phyloP scores from a whole-genome alignment of 2,329 filamentous ascomycete genomes.

The Berkeleyomyces basicola region DNA sequence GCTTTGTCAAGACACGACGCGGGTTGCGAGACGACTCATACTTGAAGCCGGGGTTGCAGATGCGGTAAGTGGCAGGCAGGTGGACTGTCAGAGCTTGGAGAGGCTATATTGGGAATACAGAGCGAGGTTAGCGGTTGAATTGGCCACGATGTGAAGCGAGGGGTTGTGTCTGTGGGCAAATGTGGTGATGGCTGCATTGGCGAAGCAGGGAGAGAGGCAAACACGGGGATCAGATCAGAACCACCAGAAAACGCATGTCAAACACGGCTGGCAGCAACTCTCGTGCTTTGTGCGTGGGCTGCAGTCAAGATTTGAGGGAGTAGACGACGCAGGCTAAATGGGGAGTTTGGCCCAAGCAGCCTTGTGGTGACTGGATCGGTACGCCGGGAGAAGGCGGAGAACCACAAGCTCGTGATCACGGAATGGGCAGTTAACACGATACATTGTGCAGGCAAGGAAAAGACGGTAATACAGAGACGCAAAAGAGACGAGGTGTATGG shows the following conservation, averaged over 20 bases:
- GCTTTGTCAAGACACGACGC: conserved; percentile 87
- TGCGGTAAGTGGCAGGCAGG: conserved; percentile 86
- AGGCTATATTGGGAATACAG: conserved; percentile 39
- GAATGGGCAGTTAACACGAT: too few species aligned
- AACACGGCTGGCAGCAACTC: too few species aligned
- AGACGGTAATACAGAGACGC: background rate
- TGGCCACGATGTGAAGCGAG: background rate
- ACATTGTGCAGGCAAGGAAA: background rate
- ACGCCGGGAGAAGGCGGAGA: background rate
- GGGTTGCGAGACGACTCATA: conserved; percentile 97
- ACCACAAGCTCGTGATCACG: background rate
- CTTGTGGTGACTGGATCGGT: background rate
- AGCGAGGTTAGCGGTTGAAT: conserved; percentile 16
- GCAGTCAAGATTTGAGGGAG: too few species aligned
- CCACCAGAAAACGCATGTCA: background rate
- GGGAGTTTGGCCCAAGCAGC: background rate
- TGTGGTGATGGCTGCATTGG: too few species aligned
- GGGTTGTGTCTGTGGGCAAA: background rate
- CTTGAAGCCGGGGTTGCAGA: conserved; percentile 96
- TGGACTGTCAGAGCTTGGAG: conserved; percentile 90
- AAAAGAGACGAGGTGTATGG: conserved; percentile 13
- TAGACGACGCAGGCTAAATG: background rate
- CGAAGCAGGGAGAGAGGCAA: background rate
- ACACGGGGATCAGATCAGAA: background rate
- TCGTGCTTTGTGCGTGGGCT: too few species aligned